Conservation (phyloP, 164 flowering plant genomes). For the Nymphaea thermarum region DNA sequence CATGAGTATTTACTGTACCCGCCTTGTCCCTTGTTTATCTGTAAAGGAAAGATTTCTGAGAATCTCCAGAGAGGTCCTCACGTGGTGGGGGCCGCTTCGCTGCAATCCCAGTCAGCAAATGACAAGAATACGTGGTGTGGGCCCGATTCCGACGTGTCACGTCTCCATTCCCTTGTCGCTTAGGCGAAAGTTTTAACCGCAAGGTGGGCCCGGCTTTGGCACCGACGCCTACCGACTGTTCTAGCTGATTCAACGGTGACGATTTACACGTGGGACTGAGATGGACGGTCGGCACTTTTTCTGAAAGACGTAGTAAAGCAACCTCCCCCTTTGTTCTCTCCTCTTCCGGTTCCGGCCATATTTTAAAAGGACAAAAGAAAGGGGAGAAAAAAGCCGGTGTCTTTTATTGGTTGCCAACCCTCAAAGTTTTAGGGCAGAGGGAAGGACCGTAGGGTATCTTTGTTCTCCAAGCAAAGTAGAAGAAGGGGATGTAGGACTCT, state of each 20-base stretch:
- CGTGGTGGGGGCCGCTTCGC: neutral
- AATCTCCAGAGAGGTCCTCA: neutral
- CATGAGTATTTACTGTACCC: neutral
- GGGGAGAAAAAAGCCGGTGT: neutral
- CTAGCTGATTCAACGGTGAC: neutral
- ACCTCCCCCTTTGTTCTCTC: neutral
- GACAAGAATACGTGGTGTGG: neutral
- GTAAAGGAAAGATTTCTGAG: neutral
- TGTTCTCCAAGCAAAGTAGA: neutral
- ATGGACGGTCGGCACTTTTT: neutral
- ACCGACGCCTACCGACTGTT: no score
- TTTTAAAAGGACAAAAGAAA: no score
- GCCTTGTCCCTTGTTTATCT: neutral
- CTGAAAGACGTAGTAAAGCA: neutral
- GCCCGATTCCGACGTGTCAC: neutral
- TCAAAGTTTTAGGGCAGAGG: neutral
- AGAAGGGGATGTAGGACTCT: no score
- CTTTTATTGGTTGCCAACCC: neutral
- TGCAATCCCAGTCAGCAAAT: neutral
- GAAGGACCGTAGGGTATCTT: neutral
- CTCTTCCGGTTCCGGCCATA: neutral
- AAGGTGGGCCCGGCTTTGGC: no score
- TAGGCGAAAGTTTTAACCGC: no score
- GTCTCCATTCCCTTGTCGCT: neutral
- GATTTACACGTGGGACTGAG: neutral